A percentile compares a stretch with the other conserved stretches of the same genome.
These are phyloP conservation scores for Sporopachydermia lactativora DNA, from an alignment of 805 yeast genomes.

Conservation along the genomic window DNA sequence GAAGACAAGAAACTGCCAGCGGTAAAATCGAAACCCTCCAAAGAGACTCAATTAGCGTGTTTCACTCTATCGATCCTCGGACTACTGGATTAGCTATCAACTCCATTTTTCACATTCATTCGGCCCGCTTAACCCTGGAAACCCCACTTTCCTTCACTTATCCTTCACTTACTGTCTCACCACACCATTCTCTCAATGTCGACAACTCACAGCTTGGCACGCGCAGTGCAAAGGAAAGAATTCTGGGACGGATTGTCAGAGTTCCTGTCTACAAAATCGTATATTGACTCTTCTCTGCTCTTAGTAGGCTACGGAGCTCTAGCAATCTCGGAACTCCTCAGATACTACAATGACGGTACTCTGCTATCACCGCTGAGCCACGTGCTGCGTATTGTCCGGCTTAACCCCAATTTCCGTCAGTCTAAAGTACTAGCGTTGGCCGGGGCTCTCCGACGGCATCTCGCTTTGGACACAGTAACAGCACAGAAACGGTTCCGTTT, in stretches of 20 bases:
- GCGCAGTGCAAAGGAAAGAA: not conserved
- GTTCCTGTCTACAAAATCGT: not conserved
- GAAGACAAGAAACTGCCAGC: no score
- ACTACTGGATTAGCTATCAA: no score
- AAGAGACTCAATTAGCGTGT: no score
- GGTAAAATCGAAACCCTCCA: no score
- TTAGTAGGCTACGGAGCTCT: not conserved
- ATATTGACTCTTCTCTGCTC: not conserved
- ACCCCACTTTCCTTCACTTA: no score
- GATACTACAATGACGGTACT: not conserved
- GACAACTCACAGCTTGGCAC: no score
- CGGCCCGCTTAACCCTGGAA: no score
- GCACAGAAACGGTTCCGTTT: slow-evolving; percentile 3
- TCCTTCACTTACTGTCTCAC: no score
- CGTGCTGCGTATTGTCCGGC: not conserved
- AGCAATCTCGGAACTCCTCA: not conserved
- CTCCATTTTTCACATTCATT: no score
- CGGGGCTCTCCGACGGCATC: not conserved
- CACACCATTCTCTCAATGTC: no score
- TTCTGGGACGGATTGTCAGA: not conserved
- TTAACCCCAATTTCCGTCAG: not conserved
- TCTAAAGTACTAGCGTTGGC: not conserved
- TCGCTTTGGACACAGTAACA: not conserved
- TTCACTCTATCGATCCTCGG: no score
- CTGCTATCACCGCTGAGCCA: not conserved